phyloP scores from a whole-genome alignment of 352 stramenopile species.

The Globisporangium radiosum region DNA sequence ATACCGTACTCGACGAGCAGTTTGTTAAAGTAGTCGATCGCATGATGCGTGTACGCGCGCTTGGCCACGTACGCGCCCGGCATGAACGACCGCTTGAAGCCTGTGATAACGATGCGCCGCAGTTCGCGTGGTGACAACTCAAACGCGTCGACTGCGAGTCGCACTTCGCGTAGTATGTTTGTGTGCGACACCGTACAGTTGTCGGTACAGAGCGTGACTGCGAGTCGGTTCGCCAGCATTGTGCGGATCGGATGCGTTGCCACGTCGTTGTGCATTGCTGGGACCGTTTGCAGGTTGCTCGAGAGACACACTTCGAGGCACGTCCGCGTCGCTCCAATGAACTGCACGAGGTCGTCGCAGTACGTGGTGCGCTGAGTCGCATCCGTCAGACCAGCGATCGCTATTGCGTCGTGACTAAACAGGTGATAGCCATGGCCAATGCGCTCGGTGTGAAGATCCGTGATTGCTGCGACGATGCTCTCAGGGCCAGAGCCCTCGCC shows the following conservation, averaged over 20 bases:
- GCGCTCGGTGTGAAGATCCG: slow-evolving; percentile 77
- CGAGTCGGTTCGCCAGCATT: slow-evolving; percentile 82
- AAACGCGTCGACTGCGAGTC: slow-evolving; percentile 76
- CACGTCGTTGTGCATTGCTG: slow-evolving; percentile 65
- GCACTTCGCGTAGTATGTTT: slow-evolving; percentile 78
- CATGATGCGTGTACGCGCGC: slow-evolving; percentile 75
- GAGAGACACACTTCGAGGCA: slow-evolving; percentile 85
- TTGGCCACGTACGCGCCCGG: slow-evolving; percentile 67
- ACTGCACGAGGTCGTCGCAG: slow-evolving; percentile 78
- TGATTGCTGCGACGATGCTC: slow-evolving; percentile 85
- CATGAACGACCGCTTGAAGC: slow-evolving; percentile 87
- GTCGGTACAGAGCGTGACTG: slow-evolving; percentile 81
- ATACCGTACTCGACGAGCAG: slow-evolving; percentile 68
- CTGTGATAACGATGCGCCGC: slow-evolving; percentile 70
- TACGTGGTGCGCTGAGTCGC: slow-evolving; percentile 42
- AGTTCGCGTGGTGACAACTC: slow-evolving; percentile 63
- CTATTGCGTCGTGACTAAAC: slow-evolving; percentile 74
- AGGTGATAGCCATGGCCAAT: slow-evolving; percentile 84
- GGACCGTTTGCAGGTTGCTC: slow-evolving; percentile 84
- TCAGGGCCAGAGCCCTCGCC: slow-evolving; percentile 84
- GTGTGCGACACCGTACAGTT: slow-evolving; percentile 86
- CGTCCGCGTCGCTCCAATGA: slow-evolving; percentile 72
- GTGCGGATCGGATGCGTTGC: slow-evolving; percentile 64
- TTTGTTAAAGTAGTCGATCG: slow-evolving; percentile 85
- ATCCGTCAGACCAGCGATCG: slow-evolving; percentile 41